These are phyloP conservation scores for Talaromyces amestolkiae DNA, from an alignment of 2,329 filamentous ascomycete genomes.

Conservation along the genomic window DNA sequence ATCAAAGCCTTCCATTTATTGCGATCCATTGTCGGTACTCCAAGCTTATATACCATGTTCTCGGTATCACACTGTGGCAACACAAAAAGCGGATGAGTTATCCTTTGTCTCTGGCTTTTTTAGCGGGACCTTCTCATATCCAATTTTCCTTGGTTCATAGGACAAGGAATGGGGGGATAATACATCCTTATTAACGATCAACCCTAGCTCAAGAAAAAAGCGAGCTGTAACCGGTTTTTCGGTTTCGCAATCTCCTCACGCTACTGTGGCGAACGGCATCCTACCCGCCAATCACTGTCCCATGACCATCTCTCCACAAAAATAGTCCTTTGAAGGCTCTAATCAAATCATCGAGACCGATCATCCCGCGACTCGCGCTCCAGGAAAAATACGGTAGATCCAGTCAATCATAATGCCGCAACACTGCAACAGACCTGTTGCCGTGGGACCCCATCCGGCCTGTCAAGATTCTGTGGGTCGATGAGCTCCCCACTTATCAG, in stretches of 20 bases:
- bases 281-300: background rate
- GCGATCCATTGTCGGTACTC: background rate
- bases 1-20: background rate
- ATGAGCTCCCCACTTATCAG: background rate
- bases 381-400: too few species aligned
- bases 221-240: background rate
- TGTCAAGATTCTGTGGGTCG: background rate
- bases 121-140: background rate
- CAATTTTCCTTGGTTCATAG: background rate
- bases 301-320: background rate
- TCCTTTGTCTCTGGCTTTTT: background rate
- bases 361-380: background rate
- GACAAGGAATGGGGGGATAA: background rate
- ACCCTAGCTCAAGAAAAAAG: background rate
- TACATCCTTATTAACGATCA: background rate
- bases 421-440: background rate
- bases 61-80: background rate
- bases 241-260: background rate
- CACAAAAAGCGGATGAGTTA: background rate
- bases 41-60: background rate
- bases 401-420: background rate
- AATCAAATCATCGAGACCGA: background rate
- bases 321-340: background rate
- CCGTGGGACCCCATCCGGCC: background rate
- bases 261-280: background rate